Percentiles rank a stretch among this genome's conserved stretches.
Conservation (phyloP, 768 basidiomycete species). For the Pulveroboletus frians region DNA sequence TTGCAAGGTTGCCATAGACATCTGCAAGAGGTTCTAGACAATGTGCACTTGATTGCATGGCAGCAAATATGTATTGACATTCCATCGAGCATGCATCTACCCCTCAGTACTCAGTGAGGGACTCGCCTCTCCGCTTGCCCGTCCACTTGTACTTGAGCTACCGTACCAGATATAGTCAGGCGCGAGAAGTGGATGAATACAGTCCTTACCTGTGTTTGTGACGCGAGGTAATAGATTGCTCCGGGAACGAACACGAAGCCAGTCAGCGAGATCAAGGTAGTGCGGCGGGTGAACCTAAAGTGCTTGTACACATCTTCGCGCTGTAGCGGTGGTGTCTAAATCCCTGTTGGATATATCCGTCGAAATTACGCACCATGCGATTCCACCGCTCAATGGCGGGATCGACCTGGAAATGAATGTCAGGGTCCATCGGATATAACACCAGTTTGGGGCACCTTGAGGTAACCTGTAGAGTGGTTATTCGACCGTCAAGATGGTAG, state of each 20-base stretch:
- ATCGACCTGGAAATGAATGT: constrained; percentile 32
- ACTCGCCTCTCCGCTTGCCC: constrained; percentile 45
- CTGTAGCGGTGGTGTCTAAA: constrained; percentile 33
- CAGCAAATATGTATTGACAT: constrained; percentile 1
- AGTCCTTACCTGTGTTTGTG: constrained; percentile 33
- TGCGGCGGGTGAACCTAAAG: constrained; percentile 73
- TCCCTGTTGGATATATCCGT: background rate
- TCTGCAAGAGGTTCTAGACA: constrained; percentile 74
- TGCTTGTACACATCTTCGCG: constrained; percentile 80
- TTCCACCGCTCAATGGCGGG: constrained; percentile 63
- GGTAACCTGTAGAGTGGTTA: constrained; percentile 39
- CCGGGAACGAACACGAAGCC: constrained; percentile 66
- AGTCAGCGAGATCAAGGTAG: constrained; percentile 54
- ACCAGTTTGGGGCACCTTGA: constrained; percentile 42
- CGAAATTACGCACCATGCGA: constrained; percentile 43
- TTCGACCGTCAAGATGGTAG: constrained; percentile 12
- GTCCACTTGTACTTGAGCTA: constrained; percentile 54
- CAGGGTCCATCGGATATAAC: background rate
- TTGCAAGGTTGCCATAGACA: constrained; percentile 84
- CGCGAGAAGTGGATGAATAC: constrained; percentile 16
- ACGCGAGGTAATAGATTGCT: constrained; percentile 43
- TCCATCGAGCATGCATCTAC: background rate
- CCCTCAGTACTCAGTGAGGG: constrained; percentile 31
- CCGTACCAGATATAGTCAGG: constrained; percentile 1
- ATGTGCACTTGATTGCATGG: background rate